Conservation (phyloP, 495 filamentous ascomycete species). For the Amorphotheca resinae region DNA sequence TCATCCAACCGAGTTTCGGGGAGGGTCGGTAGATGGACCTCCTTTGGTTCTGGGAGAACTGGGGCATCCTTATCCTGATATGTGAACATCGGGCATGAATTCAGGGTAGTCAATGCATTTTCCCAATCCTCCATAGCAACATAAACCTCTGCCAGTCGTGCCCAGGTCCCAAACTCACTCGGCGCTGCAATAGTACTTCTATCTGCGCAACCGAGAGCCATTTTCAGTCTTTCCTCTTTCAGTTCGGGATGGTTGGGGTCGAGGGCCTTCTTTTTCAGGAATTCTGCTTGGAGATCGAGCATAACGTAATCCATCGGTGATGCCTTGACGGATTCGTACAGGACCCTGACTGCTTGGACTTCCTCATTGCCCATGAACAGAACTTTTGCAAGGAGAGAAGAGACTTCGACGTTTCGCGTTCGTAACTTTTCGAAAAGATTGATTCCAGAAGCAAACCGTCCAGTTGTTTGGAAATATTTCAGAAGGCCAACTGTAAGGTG, state of each 20-base stretch:
- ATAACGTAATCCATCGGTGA: slow-evolving; percentile 93
- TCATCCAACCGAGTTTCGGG: slow-evolving; percentile 89
- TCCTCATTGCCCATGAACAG: slow-evolving; percentile 91
- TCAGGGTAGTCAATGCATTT: slow-evolving; percentile 82
- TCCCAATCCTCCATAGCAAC: slow-evolving; percentile 91
- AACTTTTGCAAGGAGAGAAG: slow-evolving; percentile 80
- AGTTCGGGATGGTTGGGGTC: slow-evolving; percentile 32
- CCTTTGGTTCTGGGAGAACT: slow-evolving; percentile 79
- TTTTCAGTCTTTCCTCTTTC: slow-evolving; percentile 47
- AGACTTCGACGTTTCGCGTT: slow-evolving; percentile 80
- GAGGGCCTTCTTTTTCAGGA: slow-evolving; percentile 71
- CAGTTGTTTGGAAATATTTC: slow-evolving; percentile 94
- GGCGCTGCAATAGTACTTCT: slow-evolving; percentile 87
- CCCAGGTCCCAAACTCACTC: slow-evolving; percentile 96
- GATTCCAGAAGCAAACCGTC: slow-evolving; percentile 87
- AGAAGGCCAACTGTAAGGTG: slow-evolving; percentile 83
- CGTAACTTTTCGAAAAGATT: slow-evolving; percentile 97
- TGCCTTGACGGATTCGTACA: slow-evolving; percentile 79
- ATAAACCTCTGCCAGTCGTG: slow-evolving; percentile 83
- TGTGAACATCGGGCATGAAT: slow-evolving; percentile 99
- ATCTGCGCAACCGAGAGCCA: slow-evolving; percentile 89
- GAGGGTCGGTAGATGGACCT: slow-evolving; percentile 74
- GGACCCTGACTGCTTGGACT: slow-evolving; percentile 77
- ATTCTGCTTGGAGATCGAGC: slow-evolving; percentile 87
- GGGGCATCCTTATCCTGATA: slow-evolving; percentile 97